These are phyloP conservation scores for Lagenaria siceraria DNA, from an alignment of 306 rosid genomes.

Conservation along the genomic window DNA sequence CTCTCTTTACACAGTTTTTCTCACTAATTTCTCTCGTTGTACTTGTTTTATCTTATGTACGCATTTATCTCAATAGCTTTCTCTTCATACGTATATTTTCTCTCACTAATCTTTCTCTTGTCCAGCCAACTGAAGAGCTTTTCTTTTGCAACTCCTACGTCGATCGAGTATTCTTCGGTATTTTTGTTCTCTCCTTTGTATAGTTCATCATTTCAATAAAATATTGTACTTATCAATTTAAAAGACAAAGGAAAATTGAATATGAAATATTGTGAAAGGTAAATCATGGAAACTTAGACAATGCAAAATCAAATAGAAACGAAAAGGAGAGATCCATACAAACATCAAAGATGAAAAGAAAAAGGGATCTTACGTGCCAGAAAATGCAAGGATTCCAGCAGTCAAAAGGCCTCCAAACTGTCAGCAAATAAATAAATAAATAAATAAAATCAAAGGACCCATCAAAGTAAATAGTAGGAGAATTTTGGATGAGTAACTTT, in stretches of 20 bases:
- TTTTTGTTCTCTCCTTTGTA: not conserved
- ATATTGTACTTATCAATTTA: not conserved
- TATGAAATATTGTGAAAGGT: not conserved
- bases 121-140: no score
- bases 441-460: not conserved
- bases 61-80: no score
- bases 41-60: no score
- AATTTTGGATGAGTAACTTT: not conserved
- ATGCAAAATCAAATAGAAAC: not conserved
- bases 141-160: not conserved
- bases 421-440: not conserved
- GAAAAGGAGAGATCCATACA: not conserved
- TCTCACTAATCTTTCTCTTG: not conserved
- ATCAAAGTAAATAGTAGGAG: not conserved
- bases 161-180: not conserved
- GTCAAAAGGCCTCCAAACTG: conserved; percentile 94
- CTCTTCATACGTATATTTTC: not conserved
- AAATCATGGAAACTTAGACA: not conserved
- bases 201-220: not conserved
- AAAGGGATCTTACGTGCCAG: conserved; percentile 68
- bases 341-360: not conserved
- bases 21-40: no score
- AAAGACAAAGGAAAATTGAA: not conserved
- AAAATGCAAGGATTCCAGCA: conserved; percentile 72
- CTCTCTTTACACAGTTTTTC: no score